These are phyloP conservation scores for Colletotrichum noveboracense DNA, from an alignment of 2,329 filamentous ascomycete genomes.

Conservation along the genomic window DNA sequence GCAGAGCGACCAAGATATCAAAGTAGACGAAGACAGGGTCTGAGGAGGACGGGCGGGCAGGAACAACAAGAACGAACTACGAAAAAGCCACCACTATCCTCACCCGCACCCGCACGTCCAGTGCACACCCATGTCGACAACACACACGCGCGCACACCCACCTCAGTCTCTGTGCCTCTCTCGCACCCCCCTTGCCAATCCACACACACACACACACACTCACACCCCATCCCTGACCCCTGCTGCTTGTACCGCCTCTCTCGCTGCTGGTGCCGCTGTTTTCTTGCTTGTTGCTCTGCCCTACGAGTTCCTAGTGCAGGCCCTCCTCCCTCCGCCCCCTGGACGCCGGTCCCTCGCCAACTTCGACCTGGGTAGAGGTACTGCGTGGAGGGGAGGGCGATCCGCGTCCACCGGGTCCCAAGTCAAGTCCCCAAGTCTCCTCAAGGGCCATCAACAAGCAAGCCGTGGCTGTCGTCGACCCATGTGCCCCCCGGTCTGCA, in stretches of 20 bases:
- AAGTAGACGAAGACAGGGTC: not conserved
- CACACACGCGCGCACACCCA: not conserved
- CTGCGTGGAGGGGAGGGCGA: not conserved
- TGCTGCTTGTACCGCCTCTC: slow-evolving; percentile 16
- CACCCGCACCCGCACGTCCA: not conserved
- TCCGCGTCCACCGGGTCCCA: slow-evolving; percentile 13
- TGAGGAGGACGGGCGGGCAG: not conserved
- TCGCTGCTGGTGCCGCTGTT: not conserved
- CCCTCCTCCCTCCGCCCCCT: slow-evolving; percentile 3
- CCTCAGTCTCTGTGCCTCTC: not conserved
- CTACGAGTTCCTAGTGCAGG: slow-evolving; percentile 11
- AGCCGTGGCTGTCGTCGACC: slow-evolving; percentile 3
- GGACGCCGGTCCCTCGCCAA: slow-evolving; percentile 2
- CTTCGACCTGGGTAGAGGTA: not conserved
- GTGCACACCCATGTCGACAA: not conserved
- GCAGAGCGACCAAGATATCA: not conserved
- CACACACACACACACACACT: not conserved
- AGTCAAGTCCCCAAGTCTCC: not conserved
- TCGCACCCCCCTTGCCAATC: not conserved
- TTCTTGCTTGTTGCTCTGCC: slow-evolving; percentile 19
- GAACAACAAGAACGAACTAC: not conserved
- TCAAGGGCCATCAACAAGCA: slow-evolving; percentile 4
- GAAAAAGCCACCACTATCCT: not conserved
- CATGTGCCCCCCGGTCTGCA: slow-evolving; percentile 10
- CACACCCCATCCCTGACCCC: not conserved